Evolutionary conservation across 306 rosid species (phyloP), one percentile per base, ranked within the genome.

Genomic region (Delonix regia): DNA sequence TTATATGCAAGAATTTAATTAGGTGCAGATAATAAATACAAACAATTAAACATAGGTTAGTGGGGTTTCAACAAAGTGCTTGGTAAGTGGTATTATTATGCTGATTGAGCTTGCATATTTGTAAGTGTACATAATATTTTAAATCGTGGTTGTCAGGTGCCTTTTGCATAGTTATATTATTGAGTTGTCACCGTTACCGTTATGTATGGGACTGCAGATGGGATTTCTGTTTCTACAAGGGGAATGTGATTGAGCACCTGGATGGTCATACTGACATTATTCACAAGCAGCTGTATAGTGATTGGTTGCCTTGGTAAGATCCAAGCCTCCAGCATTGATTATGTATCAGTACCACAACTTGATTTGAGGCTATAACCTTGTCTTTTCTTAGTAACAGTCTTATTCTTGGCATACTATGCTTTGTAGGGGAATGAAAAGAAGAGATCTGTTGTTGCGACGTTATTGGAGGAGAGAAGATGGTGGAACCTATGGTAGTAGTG

Each of bases 401-500:
- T 69, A 24, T 71, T 68, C 27, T 30, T 67, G 60, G 68, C 61
- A 51, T 71, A 30, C 76, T 42, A 72, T 72, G 73, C 21, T 81
- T 85, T 83, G 36, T 78, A 95, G 99, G 99, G 94, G 98, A 57
- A 87, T 93, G 97, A 79, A 80, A 80, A 87, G 87, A 73, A 89
- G 99, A 93, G 99, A 95, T 88, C 88, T 95, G 63, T 85, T 95
- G 77, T 59, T 95, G 84, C 87, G 91, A 42, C 99, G 99, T 52
- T 95, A 95, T 69, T 95, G 99, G 99, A 95, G 99, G 88, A 87
- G 99, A 79, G 98, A 95, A 85, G 97, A 95, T n/a, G 98, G 87
- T 83, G 99, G 99, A 80, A 95, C 98, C 76, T 95, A 95, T 75
- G 98, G 99, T 94, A 88, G 75, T 80, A 73, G 42, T 80, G 34